Evolutionary conservation across 495 filamentous ascomycete species (phyloP).

Genomic region (Penicillium canariense): DNA sequence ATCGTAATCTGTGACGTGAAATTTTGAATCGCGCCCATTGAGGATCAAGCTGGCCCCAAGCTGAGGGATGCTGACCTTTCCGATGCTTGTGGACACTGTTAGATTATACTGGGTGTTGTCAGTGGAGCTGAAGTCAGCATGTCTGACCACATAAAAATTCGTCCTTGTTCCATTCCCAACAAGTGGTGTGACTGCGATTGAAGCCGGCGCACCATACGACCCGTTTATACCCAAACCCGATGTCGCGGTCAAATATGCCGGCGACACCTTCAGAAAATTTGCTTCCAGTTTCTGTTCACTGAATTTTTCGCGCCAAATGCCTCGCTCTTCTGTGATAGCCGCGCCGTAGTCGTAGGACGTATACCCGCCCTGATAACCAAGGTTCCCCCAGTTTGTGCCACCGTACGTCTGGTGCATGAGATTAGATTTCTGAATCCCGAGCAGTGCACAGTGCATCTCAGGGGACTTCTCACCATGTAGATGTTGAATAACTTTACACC

Average conservation of each 20-base stretch:
- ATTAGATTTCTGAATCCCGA: not conserved
- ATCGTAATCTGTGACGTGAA: slow-evolving; percentile 67
- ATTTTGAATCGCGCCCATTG: slow-evolving; percentile 66
- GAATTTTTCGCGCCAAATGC: slow-evolving; percentile 66
- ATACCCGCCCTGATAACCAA: slow-evolving; percentile 63
- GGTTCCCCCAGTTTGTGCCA: slow-evolving; percentile 78
- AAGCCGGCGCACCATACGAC: slow-evolving; percentile 39
- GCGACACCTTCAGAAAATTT: slow-evolving; percentile 64
- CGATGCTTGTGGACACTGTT: slow-evolving; percentile 52
- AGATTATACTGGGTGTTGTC: slow-evolving; percentile 54
- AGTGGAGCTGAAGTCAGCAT: slow-evolving; percentile 52
- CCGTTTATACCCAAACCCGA: slow-evolving; percentile 42
- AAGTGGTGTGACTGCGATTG: slow-evolving; percentile 55
- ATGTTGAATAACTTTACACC: slow-evolving; percentile 57
- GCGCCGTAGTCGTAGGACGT: slow-evolving; percentile 67
- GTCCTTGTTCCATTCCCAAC: slow-evolving; percentile 40
- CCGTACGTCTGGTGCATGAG: slow-evolving; percentile 49
- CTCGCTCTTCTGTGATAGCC: slow-evolving; percentile 59
- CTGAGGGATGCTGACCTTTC: slow-evolving; percentile 57
- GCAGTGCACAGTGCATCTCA: not conserved
- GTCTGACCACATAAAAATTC: slow-evolving; percentile 59
- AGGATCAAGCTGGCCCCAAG: slow-evolving; percentile 57
- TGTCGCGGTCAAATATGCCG: slow-evolving; percentile 54
- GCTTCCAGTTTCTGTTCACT: slow-evolving; percentile 67
- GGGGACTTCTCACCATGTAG: slow-evolving; percentile 54